Evolutionary conservation across 306 rosid species (phyloP).

Genomic region (Comarum palustre): DNA sequence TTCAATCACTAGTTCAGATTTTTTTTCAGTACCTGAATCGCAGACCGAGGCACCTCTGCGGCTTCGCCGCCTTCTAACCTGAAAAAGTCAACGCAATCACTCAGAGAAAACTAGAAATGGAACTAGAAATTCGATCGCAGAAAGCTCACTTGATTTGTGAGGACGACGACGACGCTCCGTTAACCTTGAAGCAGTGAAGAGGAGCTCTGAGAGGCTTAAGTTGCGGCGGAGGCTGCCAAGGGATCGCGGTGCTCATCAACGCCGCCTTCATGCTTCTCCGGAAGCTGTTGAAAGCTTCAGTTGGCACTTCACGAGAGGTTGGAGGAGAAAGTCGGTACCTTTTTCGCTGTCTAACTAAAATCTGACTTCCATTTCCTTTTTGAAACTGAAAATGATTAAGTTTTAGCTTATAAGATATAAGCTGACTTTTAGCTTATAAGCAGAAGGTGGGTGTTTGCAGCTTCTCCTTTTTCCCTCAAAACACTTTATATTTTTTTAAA

Average conservation of each 20-base stretch:
- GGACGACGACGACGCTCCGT: constrained; percentile 27
- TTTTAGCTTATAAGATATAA: too few relatives aligned
- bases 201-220: neutral
- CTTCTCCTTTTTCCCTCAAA: too few relatives aligned
- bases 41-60: constrained; percentile 37
- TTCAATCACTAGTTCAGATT: neutral
- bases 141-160: constrained; percentile 32
- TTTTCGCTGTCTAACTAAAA: neutral
- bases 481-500: too few relatives aligned
- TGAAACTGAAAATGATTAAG: neutral
- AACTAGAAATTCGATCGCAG: neutral
- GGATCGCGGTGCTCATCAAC: neutral
- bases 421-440: too few relatives aligned
- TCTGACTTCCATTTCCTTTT: neutral
- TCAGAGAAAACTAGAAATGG: constrained; percentile 8
- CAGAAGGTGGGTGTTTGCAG: too few relatives aligned
- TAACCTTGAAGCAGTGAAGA: constrained; percentile 34
- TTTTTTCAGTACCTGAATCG: neutral
- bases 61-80: constrained; percentile 46
- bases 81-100: constrained; percentile 8
- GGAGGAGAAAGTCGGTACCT: neutral
- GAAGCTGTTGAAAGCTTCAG: neutral
- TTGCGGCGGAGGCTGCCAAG: neutral
- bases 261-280: constrained; percentile 1
- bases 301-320: neutral